Evolutionary conservation across 2,329 filamentous ascomycete genomes (phyloP).

Genomic region (Colletotrichum sp.): DNA sequence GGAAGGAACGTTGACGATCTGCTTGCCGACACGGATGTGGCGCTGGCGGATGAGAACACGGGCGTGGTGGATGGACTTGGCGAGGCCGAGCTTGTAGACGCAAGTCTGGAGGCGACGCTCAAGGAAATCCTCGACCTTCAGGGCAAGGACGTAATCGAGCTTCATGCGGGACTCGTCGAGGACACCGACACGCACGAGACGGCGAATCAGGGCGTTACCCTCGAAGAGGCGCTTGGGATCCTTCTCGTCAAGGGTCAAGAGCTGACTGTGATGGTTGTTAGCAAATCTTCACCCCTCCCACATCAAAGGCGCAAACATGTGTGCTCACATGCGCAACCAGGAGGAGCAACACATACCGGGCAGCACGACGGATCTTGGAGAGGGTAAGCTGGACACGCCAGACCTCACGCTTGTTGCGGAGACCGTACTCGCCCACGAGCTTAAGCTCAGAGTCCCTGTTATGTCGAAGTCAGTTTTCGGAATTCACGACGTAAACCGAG

Average conservation of each 20-base stretch:
- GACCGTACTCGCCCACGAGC: constrained; percentile 99
- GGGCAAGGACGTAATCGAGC: constrained; percentile 99
- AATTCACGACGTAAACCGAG: constrained; percentile 90
- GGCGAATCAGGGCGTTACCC: constrained; percentile 99
- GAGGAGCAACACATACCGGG: constrained; percentile 69
- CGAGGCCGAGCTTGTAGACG: constrained; percentile 99
- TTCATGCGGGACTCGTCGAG: constrained; percentile 99
- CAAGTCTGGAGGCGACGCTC: constrained; percentile 99
- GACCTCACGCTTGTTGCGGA: constrained; percentile 99
- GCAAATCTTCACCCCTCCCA: not conserved
- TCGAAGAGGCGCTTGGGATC: constrained; percentile 99
- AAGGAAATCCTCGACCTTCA: constrained; percentile 99
- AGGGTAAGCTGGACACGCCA: constrained; percentile 99
- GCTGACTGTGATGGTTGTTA: constrained; percentile 71
- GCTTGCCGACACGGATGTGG: constrained; percentile 99
- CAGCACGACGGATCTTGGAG: constrained; percentile 99
- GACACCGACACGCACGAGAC: constrained; percentile 99
- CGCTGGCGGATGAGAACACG: constrained; percentile 99
- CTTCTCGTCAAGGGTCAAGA: constrained; percentile 99
- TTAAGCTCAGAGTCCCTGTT: constrained; percentile 98
- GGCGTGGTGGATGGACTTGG: constrained; percentile 99
- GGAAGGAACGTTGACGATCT: constrained; percentile 99
- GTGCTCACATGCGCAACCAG: not conserved
- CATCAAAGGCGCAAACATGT: not conserved
- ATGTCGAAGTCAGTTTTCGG: constrained; percentile 66